Evolutionary conservation across 192 early-diverging fungal genomes (phyloP).

Genomic region (Pilaira anomala): DNA sequence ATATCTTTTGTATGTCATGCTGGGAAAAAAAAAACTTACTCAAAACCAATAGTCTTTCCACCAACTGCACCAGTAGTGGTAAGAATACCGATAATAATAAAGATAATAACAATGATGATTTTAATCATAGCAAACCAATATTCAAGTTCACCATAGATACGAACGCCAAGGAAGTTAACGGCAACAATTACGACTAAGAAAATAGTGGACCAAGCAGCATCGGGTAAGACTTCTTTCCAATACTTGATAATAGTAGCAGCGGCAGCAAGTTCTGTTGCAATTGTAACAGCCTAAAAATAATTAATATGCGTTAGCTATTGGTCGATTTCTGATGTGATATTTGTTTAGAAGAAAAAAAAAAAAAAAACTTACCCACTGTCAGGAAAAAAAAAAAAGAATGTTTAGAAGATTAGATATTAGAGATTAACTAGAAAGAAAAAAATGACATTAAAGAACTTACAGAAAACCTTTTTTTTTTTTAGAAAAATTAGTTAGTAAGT

Average conservation of each 20-base stretch:
- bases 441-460: conserved; percentile 20
- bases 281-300: conserved; percentile 27
- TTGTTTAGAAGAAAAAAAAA: conserved; percentile 3
- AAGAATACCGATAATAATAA: conserved; percentile 69
- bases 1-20: background rate
- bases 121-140: conserved; percentile 79
- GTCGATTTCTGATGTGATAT: background rate
- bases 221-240: conserved; percentile 41
- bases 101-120: conserved; percentile 71
- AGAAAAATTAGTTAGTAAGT: background rate
- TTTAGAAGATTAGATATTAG: too few species aligned
- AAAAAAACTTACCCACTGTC: conserved; percentile 26
- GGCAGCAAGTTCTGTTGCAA: conserved; percentile 64
- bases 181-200: conserved; percentile 59
- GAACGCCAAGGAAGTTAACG: conserved; percentile 61
- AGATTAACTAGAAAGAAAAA: background rate
- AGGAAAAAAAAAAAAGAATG: background rate
- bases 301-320: background rate
- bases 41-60: conserved; percentile 46
- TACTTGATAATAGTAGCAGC: conserved; percentile 81
- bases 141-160: conserved; percentile 89
- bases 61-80: conserved; percentile 61
- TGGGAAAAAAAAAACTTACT: conserved; percentile 2
- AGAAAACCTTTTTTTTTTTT: conserved; percentile 10
- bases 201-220: conserved; percentile 43